Base-by-base conservation (phyloP, 495 filamentous ascomycete species). In the Xylaria nigripes region DNA sequence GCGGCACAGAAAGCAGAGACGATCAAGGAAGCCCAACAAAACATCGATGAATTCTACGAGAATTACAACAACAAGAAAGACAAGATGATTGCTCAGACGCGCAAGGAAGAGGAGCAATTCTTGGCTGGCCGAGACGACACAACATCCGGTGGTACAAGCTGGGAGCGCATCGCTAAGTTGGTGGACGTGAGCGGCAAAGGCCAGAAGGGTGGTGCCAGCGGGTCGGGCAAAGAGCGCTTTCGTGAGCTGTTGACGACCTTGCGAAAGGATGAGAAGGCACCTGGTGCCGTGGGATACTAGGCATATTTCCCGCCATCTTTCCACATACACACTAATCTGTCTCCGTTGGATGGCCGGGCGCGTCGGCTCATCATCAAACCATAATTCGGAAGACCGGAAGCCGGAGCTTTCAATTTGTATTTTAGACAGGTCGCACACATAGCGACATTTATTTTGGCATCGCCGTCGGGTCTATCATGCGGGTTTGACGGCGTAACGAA, bases 1-100 rank as follows among this genome's bases (percentile, higher is more conserved):
- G 79, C 81, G 25, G 73, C 80, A 45, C 86, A 87, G 70, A 94
- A 94, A 64, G 77, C 74, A 24, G 81, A 90, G 67, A 96, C 89
- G 7, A 72, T 95, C 63, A 81, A 84, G 68, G 87, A 87, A 58
- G 94, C 94, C 34, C 89, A 85, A 55, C 76, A 86, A 61, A 86
- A 90, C 67, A 91, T 97, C 54, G 93, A 99, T 63, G 94, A 96
- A 63, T 99, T 99, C 76, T 99, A 99, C 75, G 90, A 96, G 68
- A 95, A 95, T 68, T 99, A 99, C 80, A 95, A 95, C 74, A 84
- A 85, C 66, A 95, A 96, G 75, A 88, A 90, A 62, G 93, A 97
- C 61, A 97, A 97, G 79, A 77, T 71, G 51, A 82, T 95, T 57
- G 79, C 84, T 38, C 86, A 91, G 74, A 90, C 94, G 29, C 79